These are phyloP conservation scores for Diospyros kaki DNA, from an alignment of 148 eudicot genomes.

Conservation along the genomic window DNA sequence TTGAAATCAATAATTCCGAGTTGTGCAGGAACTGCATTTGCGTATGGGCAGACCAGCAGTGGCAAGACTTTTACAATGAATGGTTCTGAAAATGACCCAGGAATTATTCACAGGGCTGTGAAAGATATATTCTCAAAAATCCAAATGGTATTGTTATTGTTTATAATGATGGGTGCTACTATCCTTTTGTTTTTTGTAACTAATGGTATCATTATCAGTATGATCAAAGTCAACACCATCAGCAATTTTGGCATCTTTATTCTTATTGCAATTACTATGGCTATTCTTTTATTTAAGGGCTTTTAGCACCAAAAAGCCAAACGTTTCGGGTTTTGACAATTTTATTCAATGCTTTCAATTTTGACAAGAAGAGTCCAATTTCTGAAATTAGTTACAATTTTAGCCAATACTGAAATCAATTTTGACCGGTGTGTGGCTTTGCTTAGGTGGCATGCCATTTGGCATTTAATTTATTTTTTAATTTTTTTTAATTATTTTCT, in stretches of 20 bases:
- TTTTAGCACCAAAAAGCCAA: too few relatives aligned
- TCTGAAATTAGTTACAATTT: too few relatives aligned
- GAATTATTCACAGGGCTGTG: conserved; percentile 82
- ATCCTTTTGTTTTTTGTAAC: background rate
- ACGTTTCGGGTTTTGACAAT: too few relatives aligned
- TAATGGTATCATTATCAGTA: background rate
- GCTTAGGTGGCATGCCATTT: too few relatives aligned
- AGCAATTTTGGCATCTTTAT: background rate
- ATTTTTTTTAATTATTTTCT: too few relatives aligned
- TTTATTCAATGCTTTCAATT: too few relatives aligned
- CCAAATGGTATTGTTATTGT: conserved; percentile 38
- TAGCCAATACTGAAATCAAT: too few relatives aligned
- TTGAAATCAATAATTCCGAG: background rate
- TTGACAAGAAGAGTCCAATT: too few relatives aligned
- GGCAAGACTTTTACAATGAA: conserved; percentile 99
- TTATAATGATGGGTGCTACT: background rate
- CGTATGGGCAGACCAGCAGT: conserved; percentile 98
- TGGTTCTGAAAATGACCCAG: conserved; percentile 85
- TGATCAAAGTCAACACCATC: too few relatives aligned
- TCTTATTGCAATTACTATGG: background rate
- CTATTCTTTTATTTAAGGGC: background rate
- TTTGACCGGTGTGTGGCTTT: too few relatives aligned
- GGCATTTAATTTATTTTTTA: too few relatives aligned
- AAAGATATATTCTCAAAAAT: conserved; percentile 68
- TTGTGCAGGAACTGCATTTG: conserved; percentile 88